Conservation (phyloP, 305 asterid genomes). For the Solanum hybrid region DNA sequence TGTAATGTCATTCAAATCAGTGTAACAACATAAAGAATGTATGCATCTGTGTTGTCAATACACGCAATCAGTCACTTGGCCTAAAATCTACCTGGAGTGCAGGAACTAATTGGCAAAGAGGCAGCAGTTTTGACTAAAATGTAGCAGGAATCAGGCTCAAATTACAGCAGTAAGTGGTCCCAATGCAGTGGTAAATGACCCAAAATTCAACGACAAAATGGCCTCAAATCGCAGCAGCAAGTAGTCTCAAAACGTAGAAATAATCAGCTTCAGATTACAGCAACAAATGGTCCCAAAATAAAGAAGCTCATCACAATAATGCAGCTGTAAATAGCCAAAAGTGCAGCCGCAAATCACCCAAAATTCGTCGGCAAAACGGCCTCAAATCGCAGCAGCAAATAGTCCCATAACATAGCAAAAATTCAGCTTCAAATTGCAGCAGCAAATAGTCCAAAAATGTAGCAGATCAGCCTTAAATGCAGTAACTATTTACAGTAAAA, state of each 20-base stretch:
- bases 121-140: background rate
- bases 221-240: background rate
- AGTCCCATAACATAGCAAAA: background rate
- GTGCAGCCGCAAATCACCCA: background rate
- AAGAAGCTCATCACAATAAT: too few species aligned
- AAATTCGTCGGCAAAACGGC: background rate
- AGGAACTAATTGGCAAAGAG: slow-evolving; percentile 7
- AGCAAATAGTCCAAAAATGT: background rate
- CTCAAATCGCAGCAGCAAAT: background rate
- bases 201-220: background rate
- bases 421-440: background rate
- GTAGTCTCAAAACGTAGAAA: background rate
- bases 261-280: background rate
- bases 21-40: too few species aligned
- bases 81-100: too few species aligned
- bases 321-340: background rate
- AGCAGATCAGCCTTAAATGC: background rate
- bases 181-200: background rate
- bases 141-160: background rate
- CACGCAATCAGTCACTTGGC: too few species aligned
- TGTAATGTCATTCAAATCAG: too few species aligned
- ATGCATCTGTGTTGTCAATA: too few species aligned
- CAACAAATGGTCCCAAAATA: background rate
- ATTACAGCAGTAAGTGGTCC: too few species aligned
- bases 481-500: background rate